Evolutionary conservation across 1,284 basidiomycete genomes (phyloP).

Genomic region (Boletellus deceptivus): DNA sequence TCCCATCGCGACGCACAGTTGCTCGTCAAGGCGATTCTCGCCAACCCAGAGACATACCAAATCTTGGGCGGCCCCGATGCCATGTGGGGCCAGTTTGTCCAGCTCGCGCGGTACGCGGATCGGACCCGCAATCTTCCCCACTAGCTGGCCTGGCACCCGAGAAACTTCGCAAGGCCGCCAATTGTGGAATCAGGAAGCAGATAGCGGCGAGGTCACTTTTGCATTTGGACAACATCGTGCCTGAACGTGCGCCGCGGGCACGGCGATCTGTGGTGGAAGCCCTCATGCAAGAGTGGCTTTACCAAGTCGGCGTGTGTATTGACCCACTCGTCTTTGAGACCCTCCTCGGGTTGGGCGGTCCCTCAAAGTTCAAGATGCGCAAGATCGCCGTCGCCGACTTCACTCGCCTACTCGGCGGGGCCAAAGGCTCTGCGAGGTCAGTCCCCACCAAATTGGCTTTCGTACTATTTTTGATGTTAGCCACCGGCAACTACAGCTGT

Average conservation of each 20-base stretch:
- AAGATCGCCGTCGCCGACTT: conserved; percentile 50
- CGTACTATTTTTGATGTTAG: background rate
- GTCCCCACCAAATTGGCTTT: background rate
- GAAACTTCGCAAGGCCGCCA: conserved; percentile 45
- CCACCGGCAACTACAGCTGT: conserved; percentile 5
- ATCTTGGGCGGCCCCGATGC: conserved; percentile 37
- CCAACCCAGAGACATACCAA: conserved; percentile 34
- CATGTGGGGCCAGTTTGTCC: conserved; percentile 33
- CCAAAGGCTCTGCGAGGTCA: conserved; percentile 31
- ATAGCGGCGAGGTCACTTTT: conserved; percentile 39
- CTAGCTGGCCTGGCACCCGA: conserved; percentile 34
- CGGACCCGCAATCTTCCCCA: conserved; percentile 19
- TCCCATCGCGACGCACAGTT: conserved; percentile 35
- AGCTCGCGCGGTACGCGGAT: conserved; percentile 48
- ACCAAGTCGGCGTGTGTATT: conserved; percentile 53
- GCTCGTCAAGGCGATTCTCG: conserved; percentile 39
- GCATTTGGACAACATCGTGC: background rate
- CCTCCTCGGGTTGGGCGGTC: conserved; percentile 43
- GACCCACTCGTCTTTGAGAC: conserved; percentile 53
- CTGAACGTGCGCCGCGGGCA: conserved; percentile 2
- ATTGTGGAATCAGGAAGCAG: conserved; percentile 54
- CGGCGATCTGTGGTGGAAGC: conserved; percentile 43
- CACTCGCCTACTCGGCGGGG: conserved; percentile 35
- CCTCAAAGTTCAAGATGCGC: conserved; percentile 53
- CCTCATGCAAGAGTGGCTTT: conserved; percentile 47